Evolutionary conservation across 2,329 filamentous ascomycete species (phyloP).

Genomic region (Penicillium freii): DNA sequence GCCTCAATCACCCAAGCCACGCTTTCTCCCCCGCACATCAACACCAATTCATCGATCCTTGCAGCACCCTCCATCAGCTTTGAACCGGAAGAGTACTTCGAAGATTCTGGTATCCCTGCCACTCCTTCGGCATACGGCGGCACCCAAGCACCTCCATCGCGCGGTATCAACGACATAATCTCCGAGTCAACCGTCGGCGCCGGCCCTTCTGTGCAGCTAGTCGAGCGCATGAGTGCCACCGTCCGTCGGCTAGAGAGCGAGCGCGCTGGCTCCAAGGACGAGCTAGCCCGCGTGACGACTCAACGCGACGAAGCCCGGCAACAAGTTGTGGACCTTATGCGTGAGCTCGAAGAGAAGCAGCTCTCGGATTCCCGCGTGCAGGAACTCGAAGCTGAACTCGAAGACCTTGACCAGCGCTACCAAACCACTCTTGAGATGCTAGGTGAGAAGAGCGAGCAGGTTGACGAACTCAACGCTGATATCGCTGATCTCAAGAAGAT

Average conservation of each 20-base stretch:
- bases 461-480: conserved; percentile 86
- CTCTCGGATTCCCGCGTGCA: conserved; percentile 59
- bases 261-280: conserved; percentile 84
- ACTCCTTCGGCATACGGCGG: conserved; percentile 42
- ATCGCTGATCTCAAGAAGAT: conserved; percentile 92
- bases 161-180: conserved; percentile 77
- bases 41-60: conserved; percentile 23
- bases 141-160: conserved; percentile 40
- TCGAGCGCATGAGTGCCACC: conserved; percentile 92
- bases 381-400: conserved; percentile 66
- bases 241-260: conserved; percentile 89
- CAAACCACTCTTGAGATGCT: conserved; percentile 91
- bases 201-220: conserved; percentile 88
- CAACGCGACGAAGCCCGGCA: conserved; percentile 90
- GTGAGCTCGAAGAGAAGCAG: conserved; percentile 72
- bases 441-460: conserved; percentile 93
- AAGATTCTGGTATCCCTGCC: conserved; percentile 32
- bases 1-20: conserved; percentile 28
- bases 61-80: conserved; percentile 43
- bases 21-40: conserved; percentile 31
- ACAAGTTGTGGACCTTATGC: conserved; percentile 88
- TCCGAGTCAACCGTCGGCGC: conserved; percentile 87
- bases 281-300: conserved; percentile 72
- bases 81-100: conserved; percentile 49
- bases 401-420: conserved; percentile 71